Base-by-base conservation (phyloP, 805 yeast species). In the Alloascoidea hylecoeti region DNA sequence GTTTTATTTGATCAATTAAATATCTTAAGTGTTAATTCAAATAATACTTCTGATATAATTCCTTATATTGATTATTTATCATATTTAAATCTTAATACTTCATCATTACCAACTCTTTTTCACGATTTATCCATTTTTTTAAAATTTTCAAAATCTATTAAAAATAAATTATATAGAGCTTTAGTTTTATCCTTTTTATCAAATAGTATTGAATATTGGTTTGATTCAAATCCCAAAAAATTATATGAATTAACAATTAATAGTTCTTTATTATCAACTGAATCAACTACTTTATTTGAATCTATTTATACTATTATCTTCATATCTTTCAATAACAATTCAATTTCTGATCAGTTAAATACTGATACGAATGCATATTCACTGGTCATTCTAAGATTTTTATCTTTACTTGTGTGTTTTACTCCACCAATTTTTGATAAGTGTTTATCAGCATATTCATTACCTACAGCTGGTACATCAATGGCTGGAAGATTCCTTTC, bases 1-100 rank as follows among this genome's bases (percentile, higher is more conserved):
- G 30, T 23, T 23, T 9, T 9, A 23, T n/a, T 23, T 9, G n/a
- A 23, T 9, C 9, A 23, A 23, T 9, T 23, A 23, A 23, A 23
- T 9, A n/a, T n/a, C 9, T 23, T n/a, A 9, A 23, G 30, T 23
- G 13, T 23, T 23, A 56, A 55, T 18, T 67, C 63, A 36, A 42
- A 49, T 17, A n/a, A n/a, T n/a, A n/a, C n/a, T n/a, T n/a, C n/a
- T n/a, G 30, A 23, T n/a, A 9, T 23, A 9, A 9, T 23, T 23
- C 30, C 30, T n/a, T 9, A 23, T 9, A n/a, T 23, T 23, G 30
- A 23, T n/a, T 9, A 9, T n/a, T 23, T 23, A 23, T 9, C 13
- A 9, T 23, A 23, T 23, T 9, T 23, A 9, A 9, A 23, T n/a
- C 30, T 23, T n/a, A 9, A 23, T 23, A n/a, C 9, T 9, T 9